These are phyloP conservation scores for Echria macrotheca DNA, from an alignment of 495 filamentous ascomycete genomes.

Conservation along the genomic window DNA sequence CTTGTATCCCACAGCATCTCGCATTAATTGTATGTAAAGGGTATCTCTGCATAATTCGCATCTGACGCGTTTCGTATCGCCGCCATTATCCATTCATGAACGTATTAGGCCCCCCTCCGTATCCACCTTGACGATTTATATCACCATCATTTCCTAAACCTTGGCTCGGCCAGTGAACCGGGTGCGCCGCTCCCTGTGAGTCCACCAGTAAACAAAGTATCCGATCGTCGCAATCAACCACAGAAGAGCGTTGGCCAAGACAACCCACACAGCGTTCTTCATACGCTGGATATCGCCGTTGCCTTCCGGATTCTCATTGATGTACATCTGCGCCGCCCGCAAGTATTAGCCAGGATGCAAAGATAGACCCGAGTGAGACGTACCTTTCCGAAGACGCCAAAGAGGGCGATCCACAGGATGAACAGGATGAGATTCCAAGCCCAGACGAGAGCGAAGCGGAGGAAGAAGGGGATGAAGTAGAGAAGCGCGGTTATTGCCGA, in stretches of 20 bases:
- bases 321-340: conserved; percentile 62
- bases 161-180: conserved; percentile 47
- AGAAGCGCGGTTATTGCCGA: conserved; percentile 55
- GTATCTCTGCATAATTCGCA: no score
- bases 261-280: conserved; percentile 84
- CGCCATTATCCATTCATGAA: no score
- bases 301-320: conserved; percentile 57
- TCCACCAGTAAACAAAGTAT: conserved; percentile 39
- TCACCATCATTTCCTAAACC: conserved; percentile 24
- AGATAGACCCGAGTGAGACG: no score
- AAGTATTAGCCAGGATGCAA: no score
- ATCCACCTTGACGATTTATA: background rate
- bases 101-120: no score
- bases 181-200: conserved; percentile 33
- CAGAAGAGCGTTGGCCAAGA: conserved; percentile 64
- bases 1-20: no score
- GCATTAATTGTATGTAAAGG: no score
- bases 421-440: conserved; percentile 67
- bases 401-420: conserved; percentile 71
- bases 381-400: conserved; percentile 68
- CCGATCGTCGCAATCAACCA: conserved; percentile 58
- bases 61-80: no score
- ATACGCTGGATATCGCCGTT: conserved; percentile 60
- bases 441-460: conserved; percentile 50
- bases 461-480: conserved; percentile 57